Evolutionary conservation across 2,329 filamentous ascomycete species (phyloP).

Genomic region (Talaromyces sp.): DNA sequence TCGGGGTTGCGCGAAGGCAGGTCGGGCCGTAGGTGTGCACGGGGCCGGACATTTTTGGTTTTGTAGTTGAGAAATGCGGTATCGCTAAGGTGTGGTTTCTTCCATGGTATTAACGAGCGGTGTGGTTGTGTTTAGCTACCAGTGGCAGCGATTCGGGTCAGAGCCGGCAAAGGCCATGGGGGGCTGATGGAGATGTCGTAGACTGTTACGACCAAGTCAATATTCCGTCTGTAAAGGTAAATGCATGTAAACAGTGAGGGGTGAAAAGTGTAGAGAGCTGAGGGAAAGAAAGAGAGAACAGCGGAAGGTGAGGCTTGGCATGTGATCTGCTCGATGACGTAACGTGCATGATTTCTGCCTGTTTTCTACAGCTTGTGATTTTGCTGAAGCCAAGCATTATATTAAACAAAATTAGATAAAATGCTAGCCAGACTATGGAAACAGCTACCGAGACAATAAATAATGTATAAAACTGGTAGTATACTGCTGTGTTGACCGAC

Average conservation of each 20-base stretch:
- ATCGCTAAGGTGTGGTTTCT: background rate
- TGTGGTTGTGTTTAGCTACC: background rate
- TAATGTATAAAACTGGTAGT: no score
- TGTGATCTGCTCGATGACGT: conserved; percentile 1
- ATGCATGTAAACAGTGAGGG: background rate
- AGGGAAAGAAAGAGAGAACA: background rate
- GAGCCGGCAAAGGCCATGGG: background rate
- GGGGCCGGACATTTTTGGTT: conserved; percentile 30
- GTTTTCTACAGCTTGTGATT: no score
- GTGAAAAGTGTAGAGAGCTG: background rate
- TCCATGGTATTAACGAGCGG: background rate
- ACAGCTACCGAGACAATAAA: no score
- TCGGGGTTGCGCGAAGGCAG: conserved; percentile 46
- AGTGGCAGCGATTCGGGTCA: background rate
- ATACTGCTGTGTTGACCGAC: no score
- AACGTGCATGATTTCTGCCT: background rate
- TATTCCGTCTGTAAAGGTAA: background rate
- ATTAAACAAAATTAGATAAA: no score
- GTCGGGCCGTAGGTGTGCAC: conserved; percentile 57
- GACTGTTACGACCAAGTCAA: no score
- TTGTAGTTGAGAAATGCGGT: background rate
- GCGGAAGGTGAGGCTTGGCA: background rate
- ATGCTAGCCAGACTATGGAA: no score
- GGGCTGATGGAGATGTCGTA: background rate
- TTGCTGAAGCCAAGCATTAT: no score